These are phyloP conservation scores for Diaporthe citriasiana DNA, from an alignment of 2,329 filamentous ascomycete species.

Conservation along the genomic window DNA sequence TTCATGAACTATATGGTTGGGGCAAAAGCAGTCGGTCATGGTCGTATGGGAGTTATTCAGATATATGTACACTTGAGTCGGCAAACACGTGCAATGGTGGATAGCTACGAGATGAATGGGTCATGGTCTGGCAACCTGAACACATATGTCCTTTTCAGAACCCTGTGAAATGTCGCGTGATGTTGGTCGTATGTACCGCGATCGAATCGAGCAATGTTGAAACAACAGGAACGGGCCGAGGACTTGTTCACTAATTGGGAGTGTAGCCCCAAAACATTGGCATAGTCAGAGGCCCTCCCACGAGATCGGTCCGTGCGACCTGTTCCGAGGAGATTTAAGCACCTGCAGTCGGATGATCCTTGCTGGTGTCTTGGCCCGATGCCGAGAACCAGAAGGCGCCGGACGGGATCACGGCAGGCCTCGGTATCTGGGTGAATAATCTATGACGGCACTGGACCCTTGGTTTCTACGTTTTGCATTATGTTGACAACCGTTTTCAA, in stretches of 20 bases:
- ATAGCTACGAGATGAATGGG: slow-evolving; percentile 18
- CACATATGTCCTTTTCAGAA: too few species aligned
- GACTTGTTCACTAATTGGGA: not conserved
- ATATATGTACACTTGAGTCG: slow-evolving; percentile 39
- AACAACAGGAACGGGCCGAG: too few species aligned
- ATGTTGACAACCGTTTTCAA: not conserved
- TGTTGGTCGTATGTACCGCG: not conserved
- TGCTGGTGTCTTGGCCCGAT: slow-evolving; percentile 37
- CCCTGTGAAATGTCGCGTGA: not conserved
- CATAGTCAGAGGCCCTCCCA: not conserved
- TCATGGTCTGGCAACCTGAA: slow-evolving; percentile 24
- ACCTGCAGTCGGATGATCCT: slow-evolving; percentile 9
- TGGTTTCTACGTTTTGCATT: not conserved
- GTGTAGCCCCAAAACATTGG: not conserved
- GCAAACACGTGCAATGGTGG: slow-evolving; percentile 31
- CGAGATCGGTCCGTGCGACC: slow-evolving; percentile 17
- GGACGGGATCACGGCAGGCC: slow-evolving; percentile 35
- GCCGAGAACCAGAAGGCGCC: slow-evolving; percentile 39
- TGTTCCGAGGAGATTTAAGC: not conserved
- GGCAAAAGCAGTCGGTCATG: slow-evolving; percentile 37
- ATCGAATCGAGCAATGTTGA: not conserved
- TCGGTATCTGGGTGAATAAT: slow-evolving; percentile 35
- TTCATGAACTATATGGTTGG: slow-evolving; percentile 40
- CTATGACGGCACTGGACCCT: slow-evolving; percentile 41
- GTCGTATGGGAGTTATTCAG: slow-evolving; percentile 30